phyloP scores from a whole-genome alignment of 1,139 yeast species.

The Debaryomyces singareniensis region DNA sequence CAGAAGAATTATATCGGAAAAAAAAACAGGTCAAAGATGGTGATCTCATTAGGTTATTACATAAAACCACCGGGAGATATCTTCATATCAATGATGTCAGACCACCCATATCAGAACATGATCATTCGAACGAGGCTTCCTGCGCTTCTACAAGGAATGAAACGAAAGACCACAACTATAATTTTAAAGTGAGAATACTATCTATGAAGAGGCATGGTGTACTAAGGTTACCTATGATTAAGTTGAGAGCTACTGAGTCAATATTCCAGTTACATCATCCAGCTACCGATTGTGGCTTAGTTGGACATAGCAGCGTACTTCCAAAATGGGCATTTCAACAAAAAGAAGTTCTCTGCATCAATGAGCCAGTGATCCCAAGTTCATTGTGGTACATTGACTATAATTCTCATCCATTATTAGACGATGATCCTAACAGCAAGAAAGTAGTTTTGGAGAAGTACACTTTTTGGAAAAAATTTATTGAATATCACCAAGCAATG shows the following conservation, averaged over 20 bases:
- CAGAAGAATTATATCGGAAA: conserved; percentile 23
- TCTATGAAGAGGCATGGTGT: conserved; percentile 19
- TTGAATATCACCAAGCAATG: conserved; percentile 33
- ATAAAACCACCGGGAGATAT: conserved; percentile 52
- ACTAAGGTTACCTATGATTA: conserved; percentile 29
- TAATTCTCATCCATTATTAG: conserved; percentile 47
- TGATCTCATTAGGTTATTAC: conserved; percentile 53
- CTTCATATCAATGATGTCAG: conserved; percentile 53
- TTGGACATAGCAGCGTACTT: conserved; percentile 55
- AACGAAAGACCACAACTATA: conserved; percentile 47
- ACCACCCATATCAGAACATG: conserved; percentile 79
- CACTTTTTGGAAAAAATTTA: conserved; percentile 23
- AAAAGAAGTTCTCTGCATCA: conserved; percentile 71
- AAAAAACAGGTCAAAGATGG: conserved; percentile 41
- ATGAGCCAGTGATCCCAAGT: conserved; percentile 52
- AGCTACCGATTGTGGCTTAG: conserved; percentile 53
- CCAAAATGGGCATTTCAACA: conserved; percentile 70
- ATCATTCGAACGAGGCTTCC: conserved; percentile 69
- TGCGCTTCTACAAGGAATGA: conserved; percentile 44
- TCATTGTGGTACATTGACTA: conserved; percentile 63
- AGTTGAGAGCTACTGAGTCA: conserved; percentile 46
- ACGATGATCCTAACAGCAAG: conserved; percentile 15
- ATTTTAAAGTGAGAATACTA: conserved; percentile 41
- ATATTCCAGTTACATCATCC: conserved; percentile 54
- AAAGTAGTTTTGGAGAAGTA: conserved; percentile 19